Percentiles rank a stretch among this genome's conserved stretches.
These are phyloP conservation scores for Boletus rufocinnamomeus DNA, from an alignment of 768 basidiomycete genomes.

Conservation along the genomic window DNA sequence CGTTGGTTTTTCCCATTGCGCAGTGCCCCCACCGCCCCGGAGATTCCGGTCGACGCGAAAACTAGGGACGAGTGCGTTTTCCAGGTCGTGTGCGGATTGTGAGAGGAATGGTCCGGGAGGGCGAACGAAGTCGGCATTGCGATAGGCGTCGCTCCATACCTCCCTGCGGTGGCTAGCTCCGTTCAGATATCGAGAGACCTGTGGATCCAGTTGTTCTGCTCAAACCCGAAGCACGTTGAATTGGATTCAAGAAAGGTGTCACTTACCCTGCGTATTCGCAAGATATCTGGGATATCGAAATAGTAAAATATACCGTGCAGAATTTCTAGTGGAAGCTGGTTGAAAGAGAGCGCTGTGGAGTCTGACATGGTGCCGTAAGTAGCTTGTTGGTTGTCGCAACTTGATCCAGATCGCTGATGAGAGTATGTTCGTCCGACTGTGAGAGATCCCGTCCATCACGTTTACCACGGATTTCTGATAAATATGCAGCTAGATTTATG, in stretches of 20 bases:
- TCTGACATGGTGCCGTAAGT: conserved; percentile 1
- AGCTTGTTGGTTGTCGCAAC: background rate
- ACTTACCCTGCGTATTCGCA: conserved; percentile 21
- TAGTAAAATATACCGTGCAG: conserved; percentile 14
- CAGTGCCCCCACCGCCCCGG: background rate
- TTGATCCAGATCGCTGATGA: background rate
- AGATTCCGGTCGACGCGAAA: conserved; percentile 14
- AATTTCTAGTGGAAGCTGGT: conserved; percentile 15
- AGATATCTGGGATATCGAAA: conserved; percentile 20
- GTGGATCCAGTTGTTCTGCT: background rate
- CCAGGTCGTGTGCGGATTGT: conserved; percentile 18
- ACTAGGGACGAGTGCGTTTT: conserved; percentile 14
- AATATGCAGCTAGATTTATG: too few species aligned
- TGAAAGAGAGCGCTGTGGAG: background rate
- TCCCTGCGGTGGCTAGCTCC: conserved; percentile 6
- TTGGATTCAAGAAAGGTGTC: background rate
- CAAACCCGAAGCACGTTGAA: background rate
- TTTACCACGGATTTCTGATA: background rate
- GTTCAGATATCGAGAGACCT: conserved; percentile 18
- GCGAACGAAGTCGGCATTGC: conserved; percentile 12
- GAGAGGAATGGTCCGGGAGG: conserved; percentile 22
- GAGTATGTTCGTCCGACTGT: background rate
- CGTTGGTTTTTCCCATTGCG: background rate
- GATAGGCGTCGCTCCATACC: conserved; percentile 23
- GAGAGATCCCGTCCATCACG: background rate